Evolutionary conservation across 768 basidiomycete species (phyloP).

Genomic region (Suillus discolor): DNA sequence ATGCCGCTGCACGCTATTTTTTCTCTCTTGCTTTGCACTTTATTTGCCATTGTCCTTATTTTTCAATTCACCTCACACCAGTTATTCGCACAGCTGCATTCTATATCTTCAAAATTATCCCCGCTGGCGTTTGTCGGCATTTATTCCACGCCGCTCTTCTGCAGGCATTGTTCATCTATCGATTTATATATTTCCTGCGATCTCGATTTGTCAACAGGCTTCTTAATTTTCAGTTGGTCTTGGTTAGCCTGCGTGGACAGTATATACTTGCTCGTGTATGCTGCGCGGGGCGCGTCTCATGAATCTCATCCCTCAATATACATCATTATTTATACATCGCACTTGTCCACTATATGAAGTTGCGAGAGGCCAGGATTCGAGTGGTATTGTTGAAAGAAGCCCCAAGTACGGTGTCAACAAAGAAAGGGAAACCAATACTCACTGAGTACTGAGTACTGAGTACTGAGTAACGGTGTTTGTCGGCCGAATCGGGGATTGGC

Average conservation of each 20-base stretch:
- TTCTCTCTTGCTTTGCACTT: slow-evolving; percentile 14
- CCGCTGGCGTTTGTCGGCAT: slow-evolving; percentile 26
- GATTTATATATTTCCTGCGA: slow-evolving; percentile 9
- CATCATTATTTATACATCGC: slow-evolving; percentile 26
- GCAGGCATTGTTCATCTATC: slow-evolving; percentile 6
- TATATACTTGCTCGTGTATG: slow-evolving; percentile 32
- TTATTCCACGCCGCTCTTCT: slow-evolving; percentile 27
- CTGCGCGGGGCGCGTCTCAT: slow-evolving; percentile 31
- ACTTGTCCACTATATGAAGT: background rate
- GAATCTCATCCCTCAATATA: slow-evolving; percentile 25
- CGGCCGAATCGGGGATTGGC: too few relatives aligned
- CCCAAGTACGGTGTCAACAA: too few relatives aligned
- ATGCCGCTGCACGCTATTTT: slow-evolving; percentile 29
- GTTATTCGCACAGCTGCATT: slow-evolving; percentile 26
- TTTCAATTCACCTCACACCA: slow-evolving; percentile 17
- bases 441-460: too few relatives aligned
- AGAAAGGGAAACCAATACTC: too few relatives aligned
- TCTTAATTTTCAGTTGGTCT: slow-evolving; percentile 28
- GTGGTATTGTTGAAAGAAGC: too few relatives aligned
- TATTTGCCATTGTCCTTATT: slow-evolving; percentile 28
- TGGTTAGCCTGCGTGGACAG: slow-evolving; percentile 21
- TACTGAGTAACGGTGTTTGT: too few relatives aligned
- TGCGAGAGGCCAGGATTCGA: too few relatives aligned
- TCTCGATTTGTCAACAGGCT: slow-evolving; percentile 24
- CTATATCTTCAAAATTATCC: slow-evolving; percentile 33